Percentiles rank a stretch among this genome's conserved stretches.
These are phyloP conservation scores for Nicotiana obtusifolia DNA, from an alignment of 257 asterid species.

Conservation along the genomic window DNA sequence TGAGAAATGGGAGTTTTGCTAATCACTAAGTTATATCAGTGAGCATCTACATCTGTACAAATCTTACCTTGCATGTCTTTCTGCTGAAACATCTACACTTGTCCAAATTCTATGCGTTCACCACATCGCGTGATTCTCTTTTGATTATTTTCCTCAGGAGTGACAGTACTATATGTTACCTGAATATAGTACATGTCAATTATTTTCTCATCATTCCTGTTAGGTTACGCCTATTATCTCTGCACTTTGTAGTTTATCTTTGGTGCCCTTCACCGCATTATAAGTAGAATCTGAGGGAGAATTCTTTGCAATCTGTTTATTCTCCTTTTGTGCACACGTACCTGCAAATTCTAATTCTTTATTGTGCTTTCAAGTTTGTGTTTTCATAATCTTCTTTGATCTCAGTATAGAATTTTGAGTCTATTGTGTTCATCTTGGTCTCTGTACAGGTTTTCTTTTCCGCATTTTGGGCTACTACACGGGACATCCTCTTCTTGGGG, in stretches of 20 bases:
- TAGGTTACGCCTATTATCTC: not conserved
- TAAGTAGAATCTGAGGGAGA: not conserved
- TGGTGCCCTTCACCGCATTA: not conserved
- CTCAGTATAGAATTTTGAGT: conserved; percentile 17
- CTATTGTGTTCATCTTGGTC: not conserved
- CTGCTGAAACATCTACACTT: not conserved
- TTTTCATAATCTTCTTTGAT: not conserved
- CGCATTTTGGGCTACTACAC: conserved; percentile 85
- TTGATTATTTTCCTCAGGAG: not conserved
- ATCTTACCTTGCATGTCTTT: not conserved
- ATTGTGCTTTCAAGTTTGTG: not conserved
- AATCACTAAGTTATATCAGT: not conserved
- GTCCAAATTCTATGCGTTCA: not conserved
- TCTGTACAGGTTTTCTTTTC: conserved; percentile 59
- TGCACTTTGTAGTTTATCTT: not conserved
- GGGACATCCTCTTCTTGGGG: conserved; percentile 94
- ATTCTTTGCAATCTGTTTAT: not conserved
- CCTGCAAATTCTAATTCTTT: not conserved
- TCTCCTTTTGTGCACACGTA: not conserved
- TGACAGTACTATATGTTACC: not conserved
- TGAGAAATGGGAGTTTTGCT: not conserved
- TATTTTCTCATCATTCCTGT: not conserved
- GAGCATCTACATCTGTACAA: not conserved
- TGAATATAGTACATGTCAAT: not conserved
- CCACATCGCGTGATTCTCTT: not conserved